Evolutionary conservation across 2,329 filamentous ascomycete genomes (phyloP).

Genomic region (Biscogniauxia marginata): DNA sequence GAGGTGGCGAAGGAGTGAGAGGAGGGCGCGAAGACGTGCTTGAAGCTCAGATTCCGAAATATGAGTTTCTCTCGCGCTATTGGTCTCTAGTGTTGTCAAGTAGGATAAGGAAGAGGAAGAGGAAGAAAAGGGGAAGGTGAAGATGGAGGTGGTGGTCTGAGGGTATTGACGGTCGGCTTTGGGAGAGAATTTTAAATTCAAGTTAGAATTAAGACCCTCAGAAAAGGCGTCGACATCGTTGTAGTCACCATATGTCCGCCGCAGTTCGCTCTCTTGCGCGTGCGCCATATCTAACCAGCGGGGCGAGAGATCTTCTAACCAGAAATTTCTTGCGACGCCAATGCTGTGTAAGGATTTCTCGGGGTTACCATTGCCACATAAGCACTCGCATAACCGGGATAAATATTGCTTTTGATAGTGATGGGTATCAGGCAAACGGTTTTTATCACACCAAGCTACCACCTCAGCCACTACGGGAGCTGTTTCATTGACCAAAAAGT

Average conservation of each 20-base stretch:
- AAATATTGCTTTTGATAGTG: not conserved
- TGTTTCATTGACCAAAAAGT: not conserved
- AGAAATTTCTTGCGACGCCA: not conserved
- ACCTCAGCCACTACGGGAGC: not conserved
- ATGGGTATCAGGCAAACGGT: not conserved
- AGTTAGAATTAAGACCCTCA: not conserved
- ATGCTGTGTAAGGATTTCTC: not conserved
- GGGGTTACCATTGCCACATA: not conserved
- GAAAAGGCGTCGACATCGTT: not conserved
- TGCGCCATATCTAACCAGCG: not conserved
- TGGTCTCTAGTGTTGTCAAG: not conserved
- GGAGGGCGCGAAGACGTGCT: not conserved
- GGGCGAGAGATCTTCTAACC: not conserved
- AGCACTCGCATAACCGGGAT: not conserved
- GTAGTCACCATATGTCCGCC: not conserved
- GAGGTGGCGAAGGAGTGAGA: not conserved
- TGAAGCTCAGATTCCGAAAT: not conserved
- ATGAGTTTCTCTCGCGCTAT: not conserved
- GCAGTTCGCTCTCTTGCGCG: not conserved
- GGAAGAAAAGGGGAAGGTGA: not conserved
- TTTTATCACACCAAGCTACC: not conserved
- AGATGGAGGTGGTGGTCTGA: not conserved
- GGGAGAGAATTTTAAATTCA: not conserved
- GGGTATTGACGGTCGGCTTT: not conserved
- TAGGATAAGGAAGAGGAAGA: not conserved